Evolutionary conservation across 1,284 basidiomycete genomes (phyloP).

Genomic region (Ceratobasidium papillatum): DNA sequence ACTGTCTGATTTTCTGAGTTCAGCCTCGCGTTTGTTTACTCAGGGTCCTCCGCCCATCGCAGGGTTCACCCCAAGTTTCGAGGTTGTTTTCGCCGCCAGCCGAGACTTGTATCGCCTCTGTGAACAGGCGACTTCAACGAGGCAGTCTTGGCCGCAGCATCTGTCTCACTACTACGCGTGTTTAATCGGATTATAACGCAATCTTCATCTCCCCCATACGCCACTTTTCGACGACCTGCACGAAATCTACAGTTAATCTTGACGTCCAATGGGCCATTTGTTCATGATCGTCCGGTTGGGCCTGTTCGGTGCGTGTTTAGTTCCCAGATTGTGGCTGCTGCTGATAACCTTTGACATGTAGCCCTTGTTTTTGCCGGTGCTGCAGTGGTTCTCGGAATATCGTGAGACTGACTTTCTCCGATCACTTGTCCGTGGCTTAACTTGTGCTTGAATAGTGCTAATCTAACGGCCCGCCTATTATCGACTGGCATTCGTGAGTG

Average conservation of each 20-base stretch:
- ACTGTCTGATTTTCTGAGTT: not conserved
- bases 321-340: not conserved
- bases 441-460: not conserved
- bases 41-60: slow-evolving; percentile 3
- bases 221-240: slow-evolving; percentile 14
- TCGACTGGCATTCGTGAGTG: slow-evolving; percentile 32
- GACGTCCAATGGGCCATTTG: slow-evolving; percentile 21
- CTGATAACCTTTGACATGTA: not conserved
- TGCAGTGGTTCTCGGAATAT: slow-evolving; percentile 24
- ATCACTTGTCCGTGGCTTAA: not conserved
- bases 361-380: slow-evolving; percentile 30
- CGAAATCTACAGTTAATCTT: not conserved
- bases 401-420: slow-evolving; percentile 16
- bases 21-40: not conserved
- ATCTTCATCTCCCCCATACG: not conserved
- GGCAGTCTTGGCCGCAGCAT: slow-evolving; percentile 4
- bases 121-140: slow-evolving; percentile 36
- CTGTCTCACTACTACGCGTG: not conserved
- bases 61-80: slow-evolving; percentile 34
- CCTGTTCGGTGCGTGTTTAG: slow-evolving; percentile 19
- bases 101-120: slow-evolving; percentile 13
- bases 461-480: slow-evolving; percentile 3
- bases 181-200: slow-evolving; percentile 9
- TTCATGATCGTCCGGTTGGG: slow-evolving; percentile 20
- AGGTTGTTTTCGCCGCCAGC: slow-evolving; percentile 13